A percentile compares a stretch with the other conserved stretches of the same genome.
These are phyloP conservation scores for Didymella lethalis DNA, from an alignment of 2,329 filamentous ascomycete genomes.

Conservation along the genomic window DNA sequence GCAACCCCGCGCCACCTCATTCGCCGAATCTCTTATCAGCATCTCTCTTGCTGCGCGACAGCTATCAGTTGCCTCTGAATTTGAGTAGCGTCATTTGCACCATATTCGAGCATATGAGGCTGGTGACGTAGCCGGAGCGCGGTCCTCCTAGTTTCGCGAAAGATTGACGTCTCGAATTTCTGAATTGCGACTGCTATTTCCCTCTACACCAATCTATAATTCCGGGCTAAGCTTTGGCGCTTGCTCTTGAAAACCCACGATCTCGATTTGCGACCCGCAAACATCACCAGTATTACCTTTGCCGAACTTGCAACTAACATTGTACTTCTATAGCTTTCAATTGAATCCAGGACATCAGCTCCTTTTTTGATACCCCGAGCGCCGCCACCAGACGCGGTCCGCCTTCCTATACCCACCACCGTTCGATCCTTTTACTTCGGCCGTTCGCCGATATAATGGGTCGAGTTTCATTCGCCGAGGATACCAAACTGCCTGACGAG, in stretches of 20 bases:
- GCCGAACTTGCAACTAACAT: constrained; percentile 26
- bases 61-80: constrained; percentile 37
- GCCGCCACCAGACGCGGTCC: constrained; percentile 34
- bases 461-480: constrained; percentile 61
- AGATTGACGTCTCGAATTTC: constrained; percentile 21
- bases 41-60: constrained; percentile 30
- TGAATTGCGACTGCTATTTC: constrained; percentile 19
- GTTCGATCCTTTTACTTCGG: constrained; percentile 50
- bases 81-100: constrained; percentile 36
- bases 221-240: constrained; percentile 29
- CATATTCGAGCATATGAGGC: constrained; percentile 23
- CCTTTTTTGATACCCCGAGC: constrained; percentile 34
- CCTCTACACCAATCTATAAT: constrained; percentile 26
- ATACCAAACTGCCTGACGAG: constrained; percentile 58
- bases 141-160: constrained; percentile 22
- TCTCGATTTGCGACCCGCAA: constrained; percentile 10
- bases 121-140: constrained; percentile 33
- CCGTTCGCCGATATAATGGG: constrained; percentile 63
- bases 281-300: constrained; percentile 6
- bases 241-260: constrained; percentile 20
- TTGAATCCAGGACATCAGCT: constrained; percentile 36
- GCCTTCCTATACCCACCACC: constrained; percentile 29
- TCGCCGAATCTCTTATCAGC: constrained; percentile 48
- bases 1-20: constrained; percentile 44
- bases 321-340: constrained; percentile 21